phyloP scores from a whole-genome alignment of 345 rosid genomes.

The Camelina sativa region DNA sequence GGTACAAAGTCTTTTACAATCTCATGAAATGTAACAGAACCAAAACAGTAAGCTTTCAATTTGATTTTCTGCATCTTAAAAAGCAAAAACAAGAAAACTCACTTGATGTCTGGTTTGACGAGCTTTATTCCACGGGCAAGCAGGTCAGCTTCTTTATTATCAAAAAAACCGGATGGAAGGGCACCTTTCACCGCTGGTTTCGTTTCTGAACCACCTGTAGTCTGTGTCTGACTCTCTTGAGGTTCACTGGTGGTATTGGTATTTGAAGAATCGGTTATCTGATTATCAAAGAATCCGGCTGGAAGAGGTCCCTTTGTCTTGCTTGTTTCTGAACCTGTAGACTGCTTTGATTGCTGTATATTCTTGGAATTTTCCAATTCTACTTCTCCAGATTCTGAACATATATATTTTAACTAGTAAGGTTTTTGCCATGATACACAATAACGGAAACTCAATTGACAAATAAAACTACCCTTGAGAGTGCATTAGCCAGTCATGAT shows the following conservation, averaged over 20 bases:
- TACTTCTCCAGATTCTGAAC: conserved; percentile 2
- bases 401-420: conserved; percentile 7
- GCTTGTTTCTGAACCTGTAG: conserved; percentile 48
- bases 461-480: background rate
- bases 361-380: conserved; percentile 30
- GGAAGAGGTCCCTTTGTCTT: conserved; percentile 69
- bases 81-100: conserved; percentile 44
- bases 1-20: background rate
- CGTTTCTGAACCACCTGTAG: conserved; percentile 43
- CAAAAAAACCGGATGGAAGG: conserved; percentile 93
- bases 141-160: conserved; percentile 92
- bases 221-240: conserved; percentile 37
- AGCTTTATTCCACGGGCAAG: conserved; percentile 95
- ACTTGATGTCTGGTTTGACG: conserved; percentile 91
- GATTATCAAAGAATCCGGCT: conserved; percentile 79
- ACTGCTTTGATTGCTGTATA: conserved; percentile 42
- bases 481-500: conserved; percentile 14
- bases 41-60: conserved; percentile 5
- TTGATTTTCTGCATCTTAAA: background rate
- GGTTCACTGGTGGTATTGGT: conserved; percentile 51
- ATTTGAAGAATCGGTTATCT: conserved; percentile 68
- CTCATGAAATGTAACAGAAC: background rate
- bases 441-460: background rate
- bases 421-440: background rate
- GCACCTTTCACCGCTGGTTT: conserved; percentile 61